Base-by-base conservation (phyloP, 192 early-diverging fungal genomes). In the Pecoramyces ruminantium region DNA sequence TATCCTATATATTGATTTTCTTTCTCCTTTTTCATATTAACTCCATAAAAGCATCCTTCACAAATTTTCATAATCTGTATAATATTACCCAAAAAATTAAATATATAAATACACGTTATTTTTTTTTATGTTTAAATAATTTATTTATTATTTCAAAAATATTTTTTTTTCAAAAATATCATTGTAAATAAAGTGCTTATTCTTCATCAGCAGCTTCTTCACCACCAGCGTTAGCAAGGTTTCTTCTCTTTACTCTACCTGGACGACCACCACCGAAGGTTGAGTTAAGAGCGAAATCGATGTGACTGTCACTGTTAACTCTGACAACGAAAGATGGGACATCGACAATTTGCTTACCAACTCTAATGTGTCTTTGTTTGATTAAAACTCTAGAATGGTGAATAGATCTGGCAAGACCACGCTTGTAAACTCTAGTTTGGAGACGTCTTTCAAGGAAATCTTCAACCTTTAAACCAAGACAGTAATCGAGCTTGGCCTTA, bases 401-500 rank as follows among this genome's bases (percentile, higher is more conserved):
- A 11, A 38, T 34, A n/a, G 30, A 40, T 79, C 39, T 34, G n/a
- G 30, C 78, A 79, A 79, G 80, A 78, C 51, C 29, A 78, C 29
- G 80, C 28, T 38, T 42, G 38, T 42, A 80, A n/a, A 80, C 28
- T 78, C 42, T 29, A 34, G 34, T 34, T 42, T 79, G 78, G 40
- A 79, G 78, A 38, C 78, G 40, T 82, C 96, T 92, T 90, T 99
- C 97, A 91, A 99, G 89, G 89, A 99, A 99, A 88, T 99, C 96
- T 90, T 98, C 96, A 83, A 97, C 92, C 90, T 95, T 97, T 83
- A 99, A 92, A 85, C 92, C 94, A 83, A 99, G 89, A 79, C 97
- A 96, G 92, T 99, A 99, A 93, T 99, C 97, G 84, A 99, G 92
- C 92, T 95, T 95, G 89, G 96, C 96, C 87, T 96, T 97, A 90